phyloP scores from a whole-genome alignment of 352 stramenopile species.

The Blastocystis sp. region DNA sequence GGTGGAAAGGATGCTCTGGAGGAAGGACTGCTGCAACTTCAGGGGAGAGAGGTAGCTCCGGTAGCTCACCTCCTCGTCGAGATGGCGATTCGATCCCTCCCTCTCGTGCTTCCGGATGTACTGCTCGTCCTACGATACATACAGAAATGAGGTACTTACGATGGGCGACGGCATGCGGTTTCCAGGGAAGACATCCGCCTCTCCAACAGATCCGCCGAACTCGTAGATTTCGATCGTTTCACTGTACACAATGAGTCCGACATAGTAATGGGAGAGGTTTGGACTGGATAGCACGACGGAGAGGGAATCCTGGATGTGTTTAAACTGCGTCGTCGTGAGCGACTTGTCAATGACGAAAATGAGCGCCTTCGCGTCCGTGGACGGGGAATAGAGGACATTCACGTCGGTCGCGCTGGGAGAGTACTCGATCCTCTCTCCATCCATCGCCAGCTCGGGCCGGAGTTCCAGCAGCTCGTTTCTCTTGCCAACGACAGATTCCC shows the following conservation, averaged over 20 bases:
- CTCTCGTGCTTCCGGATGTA: constrained; percentile 19
- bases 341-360: constrained; percentile 47
- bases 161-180: neutral
- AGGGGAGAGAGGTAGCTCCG: constrained; percentile 14
- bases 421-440: neutral
- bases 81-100: neutral
- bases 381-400: constrained; percentile 25
- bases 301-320: neutral
- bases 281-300: neutral
- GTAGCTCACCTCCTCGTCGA: neutral
- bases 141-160: neutral
- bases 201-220: neutral
- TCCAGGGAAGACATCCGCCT: neutral
- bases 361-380: neutral
- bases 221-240: constrained; percentile 64
- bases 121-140: constrained; percentile 2
- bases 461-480: neutral
- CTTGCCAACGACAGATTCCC: neutral
- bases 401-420: neutral
- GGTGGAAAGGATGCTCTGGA: neutral
- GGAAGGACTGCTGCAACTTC: neutral
- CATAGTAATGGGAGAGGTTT: constrained; percentile 6
- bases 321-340: neutral
- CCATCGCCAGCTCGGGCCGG: neutral
- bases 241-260: constrained; percentile 43